Evolutionary conservation across 495 filamentous ascomycete species (phyloP).

Genomic region (Pseudoneurospora amorphoporcata): DNA sequence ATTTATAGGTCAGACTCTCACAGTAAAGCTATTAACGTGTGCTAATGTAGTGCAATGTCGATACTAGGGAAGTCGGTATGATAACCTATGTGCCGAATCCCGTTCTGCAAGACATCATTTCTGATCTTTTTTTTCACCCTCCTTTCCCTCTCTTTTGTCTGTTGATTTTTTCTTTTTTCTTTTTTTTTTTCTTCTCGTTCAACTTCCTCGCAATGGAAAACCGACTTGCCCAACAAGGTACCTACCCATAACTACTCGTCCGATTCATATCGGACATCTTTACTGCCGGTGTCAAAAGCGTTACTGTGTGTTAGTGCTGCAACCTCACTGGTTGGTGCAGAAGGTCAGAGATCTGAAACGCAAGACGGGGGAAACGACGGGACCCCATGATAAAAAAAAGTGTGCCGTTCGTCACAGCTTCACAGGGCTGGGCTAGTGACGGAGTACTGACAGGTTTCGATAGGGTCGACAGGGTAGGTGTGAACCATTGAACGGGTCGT

Average conservation of each 20-base stretch:
- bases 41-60: background rate
- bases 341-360: background rate
- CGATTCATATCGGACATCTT: background rate
- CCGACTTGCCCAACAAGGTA: background rate
- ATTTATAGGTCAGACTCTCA: background rate
- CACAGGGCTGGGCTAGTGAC: background rate
- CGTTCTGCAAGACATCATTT: background rate
- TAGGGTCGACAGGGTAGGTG: background rate
- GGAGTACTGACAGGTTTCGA: background rate
- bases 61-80: background rate
- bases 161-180: background rate
- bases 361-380: background rate
- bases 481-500: background rate
- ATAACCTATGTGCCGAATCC: background rate
- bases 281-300: background rate
- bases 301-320: background rate
- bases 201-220: background rate
- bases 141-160: too few relatives aligned
- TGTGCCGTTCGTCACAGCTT: background rate
- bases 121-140: background rate
- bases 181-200: background rate
- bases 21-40: background rate
- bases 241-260: background rate
- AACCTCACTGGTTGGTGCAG: background rate
- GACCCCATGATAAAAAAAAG: background rate